Evolutionary conservation across 1,284 basidiomycete genomes (phyloP).

Genomic region (Austropuccinia psidii): DNA sequence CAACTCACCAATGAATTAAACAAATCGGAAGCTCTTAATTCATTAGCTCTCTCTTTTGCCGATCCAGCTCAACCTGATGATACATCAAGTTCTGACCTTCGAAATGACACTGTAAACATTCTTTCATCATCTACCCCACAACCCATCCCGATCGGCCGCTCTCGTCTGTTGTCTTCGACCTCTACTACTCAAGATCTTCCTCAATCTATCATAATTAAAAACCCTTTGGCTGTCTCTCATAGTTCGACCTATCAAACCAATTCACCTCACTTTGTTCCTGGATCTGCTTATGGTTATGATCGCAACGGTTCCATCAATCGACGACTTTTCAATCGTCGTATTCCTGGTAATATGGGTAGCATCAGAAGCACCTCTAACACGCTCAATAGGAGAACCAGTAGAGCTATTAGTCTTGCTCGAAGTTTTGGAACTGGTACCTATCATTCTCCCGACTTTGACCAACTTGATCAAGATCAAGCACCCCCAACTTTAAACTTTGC

Average conservation of each 20-base stretch:
- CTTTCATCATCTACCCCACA: slow-evolving; percentile 44
- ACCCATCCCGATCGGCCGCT: slow-evolving; percentile 29
- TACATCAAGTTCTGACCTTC: slow-evolving; percentile 36
- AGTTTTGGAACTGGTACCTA: slow-evolving; percentile 32
- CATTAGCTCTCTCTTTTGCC: slow-evolving; percentile 52
- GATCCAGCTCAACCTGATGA: slow-evolving; percentile 55
- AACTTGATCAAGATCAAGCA: slow-evolving; percentile 8
- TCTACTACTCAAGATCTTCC: not conserved
- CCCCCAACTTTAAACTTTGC: slow-evolving; percentile 60
- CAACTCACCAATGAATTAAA: slow-evolving; percentile 51
- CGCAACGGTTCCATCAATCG: not conserved
- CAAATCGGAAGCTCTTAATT: slow-evolving; percentile 59
- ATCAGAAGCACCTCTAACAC: slow-evolving; percentile 8
- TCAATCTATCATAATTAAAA: not conserved
- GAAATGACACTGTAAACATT: not conserved
- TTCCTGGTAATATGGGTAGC: not conserved
- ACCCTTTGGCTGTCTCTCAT: slow-evolving; percentile 21
- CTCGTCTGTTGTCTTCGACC: not conserved
- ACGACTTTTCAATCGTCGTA: slow-evolving; percentile 7
- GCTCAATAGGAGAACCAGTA: slow-evolving; percentile 15
- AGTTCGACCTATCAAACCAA: slow-evolving; percentile 25
- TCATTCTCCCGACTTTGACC: slow-evolving; percentile 20
- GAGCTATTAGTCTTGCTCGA: slow-evolving; percentile 29
- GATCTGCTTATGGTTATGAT: slow-evolving; percentile 37
- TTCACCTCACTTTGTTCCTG: slow-evolving; percentile 37